Evolutionary conservation across 306 rosid genomes (phyloP).

Genomic region (Prunus kanzakura): DNA sequence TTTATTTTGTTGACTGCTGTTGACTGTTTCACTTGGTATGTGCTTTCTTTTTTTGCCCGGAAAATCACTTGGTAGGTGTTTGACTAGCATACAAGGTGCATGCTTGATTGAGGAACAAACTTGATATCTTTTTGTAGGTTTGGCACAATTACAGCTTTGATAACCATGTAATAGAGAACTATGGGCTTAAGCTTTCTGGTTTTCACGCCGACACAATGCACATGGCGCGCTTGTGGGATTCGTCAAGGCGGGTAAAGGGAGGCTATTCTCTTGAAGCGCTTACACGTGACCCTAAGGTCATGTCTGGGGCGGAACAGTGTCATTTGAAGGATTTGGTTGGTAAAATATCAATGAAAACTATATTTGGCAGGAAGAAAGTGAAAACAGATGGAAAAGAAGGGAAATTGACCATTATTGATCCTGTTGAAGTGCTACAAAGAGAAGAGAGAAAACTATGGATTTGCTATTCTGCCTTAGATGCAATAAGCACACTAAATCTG

Average conservation of each 20-base stretch:
- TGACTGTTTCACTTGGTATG: background rate
- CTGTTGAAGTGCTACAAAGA: slow-evolving; percentile 90
- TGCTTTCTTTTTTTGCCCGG: background rate
- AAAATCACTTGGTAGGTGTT: background rate
- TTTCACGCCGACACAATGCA: slow-evolving; percentile 99
- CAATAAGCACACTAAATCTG: slow-evolving; percentile 51
- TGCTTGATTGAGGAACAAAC: slow-evolving; percentile 8
- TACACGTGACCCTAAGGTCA: slow-evolving; percentile 59
- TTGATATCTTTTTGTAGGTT: slow-evolving; percentile 49
- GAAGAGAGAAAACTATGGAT: slow-evolving; percentile 59
- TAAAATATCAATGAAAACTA: slow-evolving; percentile 56
- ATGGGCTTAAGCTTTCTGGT: slow-evolving; percentile 84
- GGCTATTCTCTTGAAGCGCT: slow-evolving; percentile 98
- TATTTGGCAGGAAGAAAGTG: slow-evolving; percentile 52
- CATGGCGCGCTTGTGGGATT: slow-evolving; percentile 98
- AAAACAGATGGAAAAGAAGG: slow-evolving; percentile 57
- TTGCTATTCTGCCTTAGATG: slow-evolving; percentile 56
- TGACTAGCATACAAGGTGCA: background rate
- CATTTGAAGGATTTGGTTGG: slow-evolving; percentile 44
- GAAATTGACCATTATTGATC: slow-evolving; percentile 57
- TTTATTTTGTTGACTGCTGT: background rate
- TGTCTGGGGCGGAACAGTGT: slow-evolving; percentile 49
- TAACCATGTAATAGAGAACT: slow-evolving; percentile 84
- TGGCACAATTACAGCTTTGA: slow-evolving; percentile 99
- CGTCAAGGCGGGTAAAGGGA: slow-evolving; percentile 73